Percentiles rank a stretch among this genome's conserved stretches.
phyloP scores from a whole-genome alignment of 1,139 yeast species.

The Tardiomyces blankii region DNA sequence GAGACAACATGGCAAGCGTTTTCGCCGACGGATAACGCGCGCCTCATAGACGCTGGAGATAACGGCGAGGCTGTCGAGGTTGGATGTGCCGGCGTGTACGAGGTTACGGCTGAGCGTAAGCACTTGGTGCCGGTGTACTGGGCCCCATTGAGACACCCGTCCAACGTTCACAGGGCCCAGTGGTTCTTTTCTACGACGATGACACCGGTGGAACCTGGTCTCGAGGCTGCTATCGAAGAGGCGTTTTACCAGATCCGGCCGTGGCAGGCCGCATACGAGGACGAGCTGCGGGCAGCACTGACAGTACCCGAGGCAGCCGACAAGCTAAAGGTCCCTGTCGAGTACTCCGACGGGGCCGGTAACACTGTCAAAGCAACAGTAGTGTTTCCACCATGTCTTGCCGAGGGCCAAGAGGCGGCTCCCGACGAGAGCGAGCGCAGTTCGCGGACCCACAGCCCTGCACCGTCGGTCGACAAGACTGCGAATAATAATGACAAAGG shows the following conservation, averaged over 20 bases:
- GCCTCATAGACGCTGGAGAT: constrained; percentile 10
- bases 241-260: constrained; percentile 22
- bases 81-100: constrained; percentile 26
- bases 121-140: constrained; percentile 28
- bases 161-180: constrained; percentile 20
- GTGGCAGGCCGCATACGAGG: constrained; percentile 23
- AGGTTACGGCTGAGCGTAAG: constrained; percentile 16
- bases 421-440: background rate
- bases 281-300: constrained; percentile 21
- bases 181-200: constrained; percentile 27
- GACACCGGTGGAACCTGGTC: constrained; percentile 25
- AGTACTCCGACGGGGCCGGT: constrained; percentile 10
- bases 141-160: constrained; percentile 19
- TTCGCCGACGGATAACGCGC: constrained; percentile 24
- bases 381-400: constrained; percentile 20
- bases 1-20: constrained; percentile 27
- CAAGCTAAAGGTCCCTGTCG: constrained; percentile 17
- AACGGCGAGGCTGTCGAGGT: constrained; percentile 19
- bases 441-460: background rate
- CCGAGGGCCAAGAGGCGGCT: constrained; percentile 7
- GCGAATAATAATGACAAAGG: background rate
- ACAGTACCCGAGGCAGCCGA: constrained; percentile 22
- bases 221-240: constrained; percentile 19
- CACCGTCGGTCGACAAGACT: background rate
- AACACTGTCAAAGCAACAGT: constrained; percentile 14